Base-by-base conservation (phyloP, 1,284 basidiomycete species). In the Phlebopus sp. region DNA sequence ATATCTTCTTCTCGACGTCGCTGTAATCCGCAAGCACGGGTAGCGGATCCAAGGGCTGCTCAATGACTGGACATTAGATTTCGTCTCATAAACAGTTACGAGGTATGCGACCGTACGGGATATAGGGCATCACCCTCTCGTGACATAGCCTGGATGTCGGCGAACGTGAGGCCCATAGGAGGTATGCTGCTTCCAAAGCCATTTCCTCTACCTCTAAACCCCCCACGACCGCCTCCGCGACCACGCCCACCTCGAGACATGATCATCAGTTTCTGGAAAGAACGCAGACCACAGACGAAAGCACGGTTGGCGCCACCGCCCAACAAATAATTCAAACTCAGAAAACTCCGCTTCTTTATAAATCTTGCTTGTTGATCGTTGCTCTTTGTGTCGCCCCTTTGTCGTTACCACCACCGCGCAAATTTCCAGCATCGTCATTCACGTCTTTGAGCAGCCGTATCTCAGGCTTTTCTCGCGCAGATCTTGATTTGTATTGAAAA, bases 111-210 rank as follows among this genome's bases (percentile, higher is more conserved):
- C 69, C 85, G 67, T 73, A 90, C 87, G 46, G 88, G 88, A 71
- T 90, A 91, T 59, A 89, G 68, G 32, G 80, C 81, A 36, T 84
- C 83, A 49, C 75, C 83, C 63, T 90, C 88, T 50, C 84, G 71
- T 17, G 85, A 85, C 60, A 90, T 68, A 40, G 78, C 73, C 64
- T 88, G 85, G 42, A 91, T 76, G 62, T 91, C 88, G 38, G 84
- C 79, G 59, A 87, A 88, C 4, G 82, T 82, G 35, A 90, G 75
- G 21, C 88, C 88, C 82, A 89, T 86, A 1, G 87, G 86, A 4
- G 82, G 82, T 36, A 78, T 69, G 42, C 66, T 71, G 38, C 70
- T 69, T 5, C 79, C 79, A 7, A 77, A 76, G 2, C 76, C 71
- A 7, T 79, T 74, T 39, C 78, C 58, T 35, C 67, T 62, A 19